phyloP scores from a whole-genome alignment of 768 basidiomycete genomes.

The Pulveroboletus ravenelii region DNA sequence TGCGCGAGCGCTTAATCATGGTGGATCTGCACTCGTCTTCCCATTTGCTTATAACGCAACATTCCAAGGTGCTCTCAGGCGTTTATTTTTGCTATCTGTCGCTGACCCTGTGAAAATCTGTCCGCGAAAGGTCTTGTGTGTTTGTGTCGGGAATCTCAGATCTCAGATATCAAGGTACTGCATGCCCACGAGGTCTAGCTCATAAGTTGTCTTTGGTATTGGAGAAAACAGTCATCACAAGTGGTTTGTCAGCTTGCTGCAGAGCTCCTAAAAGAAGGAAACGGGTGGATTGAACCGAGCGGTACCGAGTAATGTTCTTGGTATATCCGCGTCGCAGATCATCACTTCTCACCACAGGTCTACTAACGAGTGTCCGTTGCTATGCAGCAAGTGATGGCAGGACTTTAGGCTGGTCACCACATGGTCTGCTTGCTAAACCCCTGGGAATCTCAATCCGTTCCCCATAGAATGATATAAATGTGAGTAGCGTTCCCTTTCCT shows the following conservation, averaged over 20 bases:
- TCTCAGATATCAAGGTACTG: neutral
- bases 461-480: constrained; percentile 18
- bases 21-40: neutral
- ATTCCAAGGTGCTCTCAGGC: neutral
- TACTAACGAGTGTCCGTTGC: neutral
- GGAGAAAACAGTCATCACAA: neutral
- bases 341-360: neutral
- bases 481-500: constrained; percentile 10
- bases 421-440: constrained; percentile 5
- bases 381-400: neutral
- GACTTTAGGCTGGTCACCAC: neutral
- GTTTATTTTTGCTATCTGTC: constrained; percentile 20
- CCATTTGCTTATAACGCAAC: neutral
- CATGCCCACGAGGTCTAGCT: neutral
- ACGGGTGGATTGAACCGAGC: neutral
- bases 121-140: neutral
- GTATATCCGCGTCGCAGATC: neutral
- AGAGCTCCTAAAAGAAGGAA: neutral
- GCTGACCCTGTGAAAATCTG: neutral
- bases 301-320: neutral
- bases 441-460: neutral
- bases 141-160: neutral
- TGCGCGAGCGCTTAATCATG: neutral
- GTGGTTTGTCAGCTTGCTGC: neutral
- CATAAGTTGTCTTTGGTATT: too few relatives aligned